Evolutionary conservation across 352 stramenopile genomes (phyloP).

Genomic region (Blastocystis sp.): DNA sequence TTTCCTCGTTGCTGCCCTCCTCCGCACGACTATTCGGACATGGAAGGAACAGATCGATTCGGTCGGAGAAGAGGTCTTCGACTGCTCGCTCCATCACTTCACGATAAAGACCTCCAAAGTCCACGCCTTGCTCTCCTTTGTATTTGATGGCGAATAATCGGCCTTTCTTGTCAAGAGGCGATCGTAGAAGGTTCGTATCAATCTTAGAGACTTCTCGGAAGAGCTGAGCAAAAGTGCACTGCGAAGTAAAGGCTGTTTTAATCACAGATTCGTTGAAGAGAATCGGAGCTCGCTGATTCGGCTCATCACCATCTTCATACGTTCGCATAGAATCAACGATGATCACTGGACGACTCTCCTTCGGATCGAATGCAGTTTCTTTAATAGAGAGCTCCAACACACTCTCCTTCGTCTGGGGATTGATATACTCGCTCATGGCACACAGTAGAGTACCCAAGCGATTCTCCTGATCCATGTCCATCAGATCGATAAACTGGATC

Average conservation of each 20-base stretch:
- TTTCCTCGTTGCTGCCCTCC: constrained; percentile 76
- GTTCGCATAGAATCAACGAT: constrained; percentile 40
- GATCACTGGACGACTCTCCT: constrained; percentile 50
- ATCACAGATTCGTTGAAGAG: constrained; percentile 57
- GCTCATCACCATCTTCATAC: constrained; percentile 46
- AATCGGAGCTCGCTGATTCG: constrained; percentile 48
- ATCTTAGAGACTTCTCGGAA: constrained; percentile 80
- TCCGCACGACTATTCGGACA: constrained; percentile 80
- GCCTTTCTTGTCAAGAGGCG: constrained; percentile 66
- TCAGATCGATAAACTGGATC: constrained; percentile 60
- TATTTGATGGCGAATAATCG: constrained; percentile 69
- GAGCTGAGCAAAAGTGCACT: constrained; percentile 86
- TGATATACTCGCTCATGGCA: constrained; percentile 41
- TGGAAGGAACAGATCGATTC: constrained; percentile 74
- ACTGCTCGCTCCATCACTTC: constrained; percentile 68
- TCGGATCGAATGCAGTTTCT: constrained; percentile 41
- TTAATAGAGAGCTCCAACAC: constrained; percentile 60
- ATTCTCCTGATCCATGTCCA: constrained; percentile 60
- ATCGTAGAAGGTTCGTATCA: constrained; percentile 74
- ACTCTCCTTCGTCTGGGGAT: constrained; percentile 45
- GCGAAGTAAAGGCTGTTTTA: constrained; percentile 62
- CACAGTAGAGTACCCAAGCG: constrained; percentile 47
- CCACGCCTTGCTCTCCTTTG: constrained; percentile 67
- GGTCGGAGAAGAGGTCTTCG: constrained; percentile 68
- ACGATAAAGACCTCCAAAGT: constrained; percentile 70